These are phyloP conservation scores for Cladosporium sp. DNA, from an alignment of 2,329 filamentous ascomycete species.

Conservation along the genomic window DNA sequence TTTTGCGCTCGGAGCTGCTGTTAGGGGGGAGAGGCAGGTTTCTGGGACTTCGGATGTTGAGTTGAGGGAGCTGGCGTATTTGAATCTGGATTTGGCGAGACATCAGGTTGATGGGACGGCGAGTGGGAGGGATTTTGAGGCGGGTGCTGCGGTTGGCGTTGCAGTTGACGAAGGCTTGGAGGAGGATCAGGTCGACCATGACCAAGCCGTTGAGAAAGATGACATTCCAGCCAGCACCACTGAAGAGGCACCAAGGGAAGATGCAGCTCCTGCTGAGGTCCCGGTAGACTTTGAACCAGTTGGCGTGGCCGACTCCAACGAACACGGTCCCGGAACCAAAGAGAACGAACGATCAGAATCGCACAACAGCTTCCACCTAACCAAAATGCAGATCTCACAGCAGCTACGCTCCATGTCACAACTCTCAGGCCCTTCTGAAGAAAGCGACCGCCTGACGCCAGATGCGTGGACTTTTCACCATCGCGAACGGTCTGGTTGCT, in stretches of 20 bases:
- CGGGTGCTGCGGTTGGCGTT: neutral
- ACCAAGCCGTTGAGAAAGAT: neutral
- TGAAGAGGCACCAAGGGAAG: neutral
- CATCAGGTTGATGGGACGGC: slow-evolving; percentile 8
- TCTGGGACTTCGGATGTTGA: slow-evolving; percentile 7
- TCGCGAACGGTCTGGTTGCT: slow-evolving; percentile 20
- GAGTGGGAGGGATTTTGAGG: neutral
- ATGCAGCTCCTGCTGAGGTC: neutral
- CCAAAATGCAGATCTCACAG: slow-evolving; percentile 47
- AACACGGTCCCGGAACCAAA: neutral
- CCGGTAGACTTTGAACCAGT: neutral
- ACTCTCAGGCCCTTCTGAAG: slow-evolving; percentile 33
- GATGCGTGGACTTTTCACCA: slow-evolving; percentile 25
- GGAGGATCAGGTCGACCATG: neutral
- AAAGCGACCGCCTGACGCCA: slow-evolving; percentile 10
- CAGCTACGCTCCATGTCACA: slow-evolving; percentile 46
- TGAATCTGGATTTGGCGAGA: slow-evolving; percentile 9
- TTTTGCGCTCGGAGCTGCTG: neutral
- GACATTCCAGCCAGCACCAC: neutral
- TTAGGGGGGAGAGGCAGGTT: neutral
- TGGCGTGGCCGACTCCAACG: neutral
- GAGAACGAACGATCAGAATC: slow-evolving; percentile 3
- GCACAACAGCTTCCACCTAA: slow-evolving; percentile 37
- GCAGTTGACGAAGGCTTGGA: neutral
- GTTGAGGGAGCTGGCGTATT: slow-evolving; percentile 9